phyloP scores from a whole-genome alignment of 768 basidiomycete species.

The Agrocybe chaxingu region DNA sequence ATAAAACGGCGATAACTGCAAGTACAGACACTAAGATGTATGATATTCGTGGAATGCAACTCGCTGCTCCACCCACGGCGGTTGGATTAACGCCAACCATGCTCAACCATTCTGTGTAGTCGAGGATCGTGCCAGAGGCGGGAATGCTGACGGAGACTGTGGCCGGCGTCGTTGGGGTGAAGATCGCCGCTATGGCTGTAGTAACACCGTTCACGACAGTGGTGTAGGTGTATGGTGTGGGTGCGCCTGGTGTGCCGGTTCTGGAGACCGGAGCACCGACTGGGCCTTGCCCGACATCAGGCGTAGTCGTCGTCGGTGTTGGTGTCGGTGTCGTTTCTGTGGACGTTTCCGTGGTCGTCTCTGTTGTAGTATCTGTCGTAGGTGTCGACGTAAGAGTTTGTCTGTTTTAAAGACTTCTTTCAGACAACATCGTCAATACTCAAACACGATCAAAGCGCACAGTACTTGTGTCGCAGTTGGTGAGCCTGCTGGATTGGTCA shows the following conservation, averaged over 20 bases:
- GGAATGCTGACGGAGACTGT: conserved; percentile 21
- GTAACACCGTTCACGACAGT: conserved; percentile 40
- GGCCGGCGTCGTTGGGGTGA: conserved; percentile 37
- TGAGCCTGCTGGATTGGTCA: conserved; percentile 35
- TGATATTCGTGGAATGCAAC: too few species aligned
- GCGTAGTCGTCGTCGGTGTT: conserved; percentile 19
- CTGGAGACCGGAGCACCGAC: conserved; percentile 52
- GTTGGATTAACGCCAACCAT: conserved; percentile 20
- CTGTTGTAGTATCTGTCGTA: conserved; percentile 19
- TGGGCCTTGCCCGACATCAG: conserved; percentile 41
- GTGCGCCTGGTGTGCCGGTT: conserved; percentile 36
- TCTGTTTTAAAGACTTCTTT: conserved; percentile 8
- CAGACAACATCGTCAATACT: background rate
- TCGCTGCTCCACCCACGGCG: background rate
- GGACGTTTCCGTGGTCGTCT: conserved; percentile 20
- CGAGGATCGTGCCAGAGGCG: conserved; percentile 30
- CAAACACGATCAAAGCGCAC: conserved; percentile 25
- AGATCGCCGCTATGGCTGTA: conserved; percentile 29
- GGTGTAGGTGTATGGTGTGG: conserved; percentile 49
- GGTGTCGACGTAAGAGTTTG: conserved; percentile 20
- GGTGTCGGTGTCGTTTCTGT: conserved; percentile 10
- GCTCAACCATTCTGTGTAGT: conserved; percentile 28
- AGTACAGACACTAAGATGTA: too few species aligned
- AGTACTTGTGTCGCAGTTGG: conserved; percentile 36
- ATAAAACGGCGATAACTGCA: too few species aligned